A percentile compares a stretch with the other conserved stretches of the same genome.
Conservation (phyloP, 192 early-diverging fungal genomes). For the Linnemannia zychae region DNA sequence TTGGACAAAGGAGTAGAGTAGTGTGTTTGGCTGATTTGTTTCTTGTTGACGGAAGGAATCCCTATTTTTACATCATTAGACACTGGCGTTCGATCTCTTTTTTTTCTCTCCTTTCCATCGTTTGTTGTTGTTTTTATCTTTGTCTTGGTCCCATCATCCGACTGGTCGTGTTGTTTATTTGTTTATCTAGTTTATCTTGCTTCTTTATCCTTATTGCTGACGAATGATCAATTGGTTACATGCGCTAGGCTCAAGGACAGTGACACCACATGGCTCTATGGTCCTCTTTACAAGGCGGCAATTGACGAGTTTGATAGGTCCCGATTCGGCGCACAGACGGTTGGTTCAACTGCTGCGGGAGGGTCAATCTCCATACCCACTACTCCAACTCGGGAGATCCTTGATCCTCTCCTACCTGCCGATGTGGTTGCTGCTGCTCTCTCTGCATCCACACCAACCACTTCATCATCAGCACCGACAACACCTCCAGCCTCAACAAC, state of each 20-base stretch:
- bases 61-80: constrained; percentile 1
- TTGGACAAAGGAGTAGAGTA: not conserved
- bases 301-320: constrained; percentile 45
- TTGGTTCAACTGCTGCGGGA: not conserved
- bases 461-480: constrained; percentile 1
- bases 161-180: constrained; percentile 4
- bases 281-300: constrained; percentile 71
- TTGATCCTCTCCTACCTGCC: not conserved
- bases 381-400: not conserved
- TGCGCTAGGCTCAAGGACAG: constrained; percentile 71
- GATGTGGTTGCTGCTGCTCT: not conserved
- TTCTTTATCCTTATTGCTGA: not conserved
- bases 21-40: not conserved
- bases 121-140: not conserved
- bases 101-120: constrained; percentile 11
- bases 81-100: constrained; percentile 1
- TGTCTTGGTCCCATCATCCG: not conserved
- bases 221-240: not conserved
- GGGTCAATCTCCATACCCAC: not conserved
- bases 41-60: not conserved
- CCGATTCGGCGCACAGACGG: constrained; percentile 32
- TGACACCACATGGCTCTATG: constrained; percentile 80
- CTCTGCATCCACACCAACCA: not conserved
- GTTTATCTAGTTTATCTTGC: not conserved
- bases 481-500: not conserved